Percentiles rank a stretch among this genome's conserved stretches.
Evolutionary conservation across 2,329 filamentous ascomycete species (phyloP).

Genomic region (Apiospora arundinis): DNA sequence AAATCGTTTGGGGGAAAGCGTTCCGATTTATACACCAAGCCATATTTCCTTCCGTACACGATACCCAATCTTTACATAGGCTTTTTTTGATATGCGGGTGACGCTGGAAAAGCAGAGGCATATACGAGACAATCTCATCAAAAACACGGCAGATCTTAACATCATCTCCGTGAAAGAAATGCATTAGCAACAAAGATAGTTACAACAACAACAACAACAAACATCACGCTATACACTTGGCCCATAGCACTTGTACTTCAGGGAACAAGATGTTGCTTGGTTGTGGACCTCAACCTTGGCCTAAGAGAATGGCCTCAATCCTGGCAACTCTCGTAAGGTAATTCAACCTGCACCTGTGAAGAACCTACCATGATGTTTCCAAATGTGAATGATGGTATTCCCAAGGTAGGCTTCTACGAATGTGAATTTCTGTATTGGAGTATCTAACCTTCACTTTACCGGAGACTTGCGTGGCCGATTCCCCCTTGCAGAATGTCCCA

Average conservation of each 20-base stretch:
- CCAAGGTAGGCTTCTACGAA: neutral
- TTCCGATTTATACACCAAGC: conserved; percentile 9
- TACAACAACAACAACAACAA: conserved; percentile 10
- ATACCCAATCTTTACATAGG: conserved; percentile 21
- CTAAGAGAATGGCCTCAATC: neutral
- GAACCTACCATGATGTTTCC: neutral
- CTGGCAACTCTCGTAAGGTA: neutral
- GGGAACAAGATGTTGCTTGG: neutral
- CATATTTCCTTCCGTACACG: conserved; percentile 21
- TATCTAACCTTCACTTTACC: neutral
- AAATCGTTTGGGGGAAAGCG: neutral
- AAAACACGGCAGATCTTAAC: conserved; percentile 1
- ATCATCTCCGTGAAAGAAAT: conserved; percentile 8
- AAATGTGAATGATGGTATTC: neutral
- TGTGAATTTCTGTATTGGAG: neutral
- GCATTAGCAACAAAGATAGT: conserved; percentile 14
- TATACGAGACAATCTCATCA: neutral
- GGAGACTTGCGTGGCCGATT: neutral
- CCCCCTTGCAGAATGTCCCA: neutral
- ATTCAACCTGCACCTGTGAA: neutral
- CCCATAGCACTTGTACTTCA: neutral
- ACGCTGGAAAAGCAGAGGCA: conserved; percentile 15
- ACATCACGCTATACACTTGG: neutral
- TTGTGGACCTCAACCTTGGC: neutral
- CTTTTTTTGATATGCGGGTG: conserved; percentile 14